Percentiles rank a stretch among this genome's conserved stretches.
phyloP scores from a whole-genome alignment of 495 filamentous ascomycete genomes.

The Gamarada debralockiae region DNA sequence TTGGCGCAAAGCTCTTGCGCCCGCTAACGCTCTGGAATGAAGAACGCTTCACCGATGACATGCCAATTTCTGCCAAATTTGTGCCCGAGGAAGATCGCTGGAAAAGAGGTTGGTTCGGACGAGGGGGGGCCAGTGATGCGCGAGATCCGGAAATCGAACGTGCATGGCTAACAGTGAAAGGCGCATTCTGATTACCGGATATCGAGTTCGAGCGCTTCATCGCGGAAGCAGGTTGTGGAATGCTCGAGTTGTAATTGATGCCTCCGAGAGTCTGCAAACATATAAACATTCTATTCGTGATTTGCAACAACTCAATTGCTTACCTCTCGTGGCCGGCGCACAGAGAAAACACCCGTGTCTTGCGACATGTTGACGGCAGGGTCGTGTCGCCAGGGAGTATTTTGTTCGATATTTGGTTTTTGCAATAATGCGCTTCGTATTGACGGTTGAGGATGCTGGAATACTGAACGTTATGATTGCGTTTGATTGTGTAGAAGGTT shows the following conservation, averaged over 20 bases:
- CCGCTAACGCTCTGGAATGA: conserved; percentile 65
- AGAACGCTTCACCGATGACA: conserved; percentile 82
- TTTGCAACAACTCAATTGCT: conserved; percentile 15
- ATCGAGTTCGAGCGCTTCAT: conserved; percentile 91
- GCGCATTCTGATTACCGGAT: conserved; percentile 58
- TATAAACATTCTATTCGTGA: conserved; percentile 13
- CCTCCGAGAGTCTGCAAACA: conserved; percentile 60
- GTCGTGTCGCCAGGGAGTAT: background rate
- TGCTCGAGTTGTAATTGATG: conserved; percentile 64
- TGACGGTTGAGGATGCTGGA: too few relatives aligned
- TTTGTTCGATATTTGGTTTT: too few relatives aligned
- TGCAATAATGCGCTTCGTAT: too few relatives aligned
- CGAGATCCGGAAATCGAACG: conserved; percentile 79
- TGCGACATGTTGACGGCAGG: conserved; percentile 52
- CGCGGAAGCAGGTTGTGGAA: conserved; percentile 81
- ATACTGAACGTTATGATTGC: too few relatives aligned
- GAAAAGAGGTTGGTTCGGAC: conserved; percentile 82
- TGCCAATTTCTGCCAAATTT: conserved; percentile 69
- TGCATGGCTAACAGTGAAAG: conserved; percentile 63
- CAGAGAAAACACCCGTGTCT: conserved; percentile 66
- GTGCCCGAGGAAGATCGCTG: conserved; percentile 76
- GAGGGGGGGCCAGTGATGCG: conserved; percentile 74
- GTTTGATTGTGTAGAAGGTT: too few relatives aligned
- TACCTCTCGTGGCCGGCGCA: conserved; percentile 66
- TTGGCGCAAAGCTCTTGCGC: conserved; percentile 69